Evolutionary conservation across 2,329 filamentous ascomycete species (phyloP), one percentile per base, ranked within the genome.

Genomic region (Pseudofabraea citricarpa): DNA sequence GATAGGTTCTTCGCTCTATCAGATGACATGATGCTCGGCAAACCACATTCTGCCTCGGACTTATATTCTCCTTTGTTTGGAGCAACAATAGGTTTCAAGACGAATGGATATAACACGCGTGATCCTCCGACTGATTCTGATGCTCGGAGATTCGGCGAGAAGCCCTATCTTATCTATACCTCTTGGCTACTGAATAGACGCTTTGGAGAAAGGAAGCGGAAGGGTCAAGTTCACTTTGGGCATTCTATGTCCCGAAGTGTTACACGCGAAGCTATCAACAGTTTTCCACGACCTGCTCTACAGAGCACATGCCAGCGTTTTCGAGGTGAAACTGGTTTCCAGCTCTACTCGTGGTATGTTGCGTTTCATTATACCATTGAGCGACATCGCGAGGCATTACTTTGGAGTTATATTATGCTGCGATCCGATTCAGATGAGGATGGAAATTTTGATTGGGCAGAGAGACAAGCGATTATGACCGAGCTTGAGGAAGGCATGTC

Each of bases 171-270:
- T 8, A 67, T 68, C 42, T 69, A 69, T 52, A 68, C 67, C 1
- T 69, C 67, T 0, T 70, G 66, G 59, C 57, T 70, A n/a, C 53
- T 69, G 7, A 70, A 70, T 48, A 60, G 65, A n/a, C 56, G 67
- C 3, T 70, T 70, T 45, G 67, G 67, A 16, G 55, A 63, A 10
- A 63, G 67, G 15, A 63, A 67, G 43, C 63, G 67, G 23, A 65
- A 64, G 42, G 66, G 66, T 5, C 67, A 70, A 41, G 63, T 65
- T 2, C 67, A 69, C 45, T 69, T 70, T 39, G 60, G 59, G 1
- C 67, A 70, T 45, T 69, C 66, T 3, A 48, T 69, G 3, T 67
- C 65, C 4, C 60, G 66, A 1, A 59, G 55, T 8, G 64, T 69
- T 3, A 61, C 63, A 46, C 56, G 57, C 22, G 66, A 70, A 49